Evolutionary conservation across 768 basidiomycete genomes (phyloP).

Genomic region (Tephrocybe sp.): DNA sequence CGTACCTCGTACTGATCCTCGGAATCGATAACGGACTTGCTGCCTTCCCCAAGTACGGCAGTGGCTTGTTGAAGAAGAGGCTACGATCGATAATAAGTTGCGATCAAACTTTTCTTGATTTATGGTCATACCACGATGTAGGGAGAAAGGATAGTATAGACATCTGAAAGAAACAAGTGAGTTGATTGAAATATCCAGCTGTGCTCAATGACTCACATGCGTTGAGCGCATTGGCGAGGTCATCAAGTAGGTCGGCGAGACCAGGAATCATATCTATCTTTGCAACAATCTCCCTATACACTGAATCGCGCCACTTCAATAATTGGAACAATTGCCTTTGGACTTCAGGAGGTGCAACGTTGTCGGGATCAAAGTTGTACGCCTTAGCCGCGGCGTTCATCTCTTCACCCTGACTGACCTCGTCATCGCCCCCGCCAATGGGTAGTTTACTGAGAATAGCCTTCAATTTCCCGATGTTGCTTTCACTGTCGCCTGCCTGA

Average conservation of each 20-base stretch:
- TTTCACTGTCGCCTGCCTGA: constrained; percentile 31
- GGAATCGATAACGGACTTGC: constrained; percentile 67
- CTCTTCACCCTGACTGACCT: constrained; percentile 53
- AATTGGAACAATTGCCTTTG: constrained; percentile 55
- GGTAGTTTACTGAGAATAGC: constrained; percentile 49
- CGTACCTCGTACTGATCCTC: constrained; percentile 66
- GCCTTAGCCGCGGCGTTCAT: constrained; percentile 57
- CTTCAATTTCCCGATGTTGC: constrained; percentile 39
- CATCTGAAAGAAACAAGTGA: constrained; percentile 36
- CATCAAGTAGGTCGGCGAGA: constrained; percentile 53
- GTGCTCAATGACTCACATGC: constrained; percentile 44
- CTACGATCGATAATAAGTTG: constrained; percentile 30
- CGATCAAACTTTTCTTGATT: neutral
- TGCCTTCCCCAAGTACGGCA: constrained; percentile 56
- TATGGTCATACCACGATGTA: constrained; percentile 49
- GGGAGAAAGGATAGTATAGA: constrained; percentile 68
- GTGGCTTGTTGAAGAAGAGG: constrained; percentile 63
- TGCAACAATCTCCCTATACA: constrained; percentile 51
- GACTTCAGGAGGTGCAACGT: constrained; percentile 64
- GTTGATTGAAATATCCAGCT: neutral
- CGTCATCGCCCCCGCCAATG: constrained; percentile 49
- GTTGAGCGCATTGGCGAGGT: constrained; percentile 63
- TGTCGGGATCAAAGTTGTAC: constrained; percentile 62
- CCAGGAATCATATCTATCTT: constrained; percentile 71
- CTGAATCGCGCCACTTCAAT: constrained; percentile 62